Conservation (phyloP, 768 basidiomycete species). For the Suillus alpinus region DNA sequence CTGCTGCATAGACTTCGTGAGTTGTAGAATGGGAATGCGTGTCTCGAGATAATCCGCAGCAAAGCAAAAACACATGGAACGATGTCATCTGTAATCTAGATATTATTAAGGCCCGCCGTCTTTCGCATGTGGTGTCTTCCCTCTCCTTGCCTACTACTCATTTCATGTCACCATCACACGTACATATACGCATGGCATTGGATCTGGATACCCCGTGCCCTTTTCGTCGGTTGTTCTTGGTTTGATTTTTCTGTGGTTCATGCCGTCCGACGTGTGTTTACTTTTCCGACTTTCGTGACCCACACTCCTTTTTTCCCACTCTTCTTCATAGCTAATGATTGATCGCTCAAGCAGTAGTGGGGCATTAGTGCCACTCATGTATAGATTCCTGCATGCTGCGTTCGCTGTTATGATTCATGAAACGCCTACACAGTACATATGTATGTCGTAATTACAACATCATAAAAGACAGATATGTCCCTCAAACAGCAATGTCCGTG, state of each 20-base stretch:
- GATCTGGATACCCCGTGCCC: constrained; percentile 7
- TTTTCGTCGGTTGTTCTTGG: constrained; percentile 2
- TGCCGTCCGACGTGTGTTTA: background rate
- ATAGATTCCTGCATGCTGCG: background rate
- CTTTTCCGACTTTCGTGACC: background rate
- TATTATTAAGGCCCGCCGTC: constrained; percentile 11
- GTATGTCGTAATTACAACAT: background rate
- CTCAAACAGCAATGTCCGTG: background rate
- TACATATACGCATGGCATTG: constrained; percentile 12
- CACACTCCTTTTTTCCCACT: constrained; percentile 8
- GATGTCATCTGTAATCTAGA: constrained; percentile 11
- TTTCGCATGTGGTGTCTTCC: constrained; percentile 11
- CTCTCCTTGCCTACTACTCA: constrained; percentile 6
- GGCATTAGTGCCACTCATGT: background rate
- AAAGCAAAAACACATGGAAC: background rate
- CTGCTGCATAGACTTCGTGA: constrained; percentile 33
- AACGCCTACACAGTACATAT: background rate
- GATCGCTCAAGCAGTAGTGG: background rate
- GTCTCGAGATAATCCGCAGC: background rate
- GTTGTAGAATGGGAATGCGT: background rate
- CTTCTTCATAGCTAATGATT: constrained; percentile 5
- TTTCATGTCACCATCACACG: constrained; percentile 4
- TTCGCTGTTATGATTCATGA: background rate
- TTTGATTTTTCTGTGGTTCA: constrained; percentile 4
- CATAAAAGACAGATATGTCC: background rate